Percentiles rank a stretch among this genome's conserved stretches.
Evolutionary conservation across 1,139 yeast species (phyloP).

Genomic region (Kodamaea suecica): DNA sequence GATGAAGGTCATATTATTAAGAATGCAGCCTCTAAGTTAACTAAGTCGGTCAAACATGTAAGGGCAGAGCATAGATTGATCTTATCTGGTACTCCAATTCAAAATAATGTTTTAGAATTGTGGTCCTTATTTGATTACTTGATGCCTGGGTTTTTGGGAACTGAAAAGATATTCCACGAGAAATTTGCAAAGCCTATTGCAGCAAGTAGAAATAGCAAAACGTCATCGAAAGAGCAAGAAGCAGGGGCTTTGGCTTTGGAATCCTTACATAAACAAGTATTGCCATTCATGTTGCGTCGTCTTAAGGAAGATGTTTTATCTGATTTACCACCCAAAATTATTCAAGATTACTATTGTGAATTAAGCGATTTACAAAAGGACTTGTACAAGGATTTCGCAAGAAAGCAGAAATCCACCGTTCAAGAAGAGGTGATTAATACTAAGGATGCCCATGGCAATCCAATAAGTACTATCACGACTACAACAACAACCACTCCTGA

Average conservation of each 20-base stretch:
- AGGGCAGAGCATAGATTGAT: conserved; percentile 87
- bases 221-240: conserved; percentile 93
- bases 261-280: conserved; percentile 91
- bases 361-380: conserved; percentile 86
- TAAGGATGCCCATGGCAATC: conserved; percentile 31
- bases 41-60: conserved; percentile 80
- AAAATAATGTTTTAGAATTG: conserved; percentile 90
- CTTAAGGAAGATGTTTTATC: conserved; percentile 94
- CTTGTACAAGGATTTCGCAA: conserved; percentile 87
- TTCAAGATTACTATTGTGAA: conserved; percentile 97
- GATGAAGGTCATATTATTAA: conserved; percentile 99
- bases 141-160: conserved; percentile 98
- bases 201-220: conserved; percentile 85
- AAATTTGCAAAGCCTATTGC: conserved; percentile 97
- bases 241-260: conserved; percentile 96
- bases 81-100: conserved; percentile 96
- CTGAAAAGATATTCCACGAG: conserved; percentile 91
- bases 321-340: conserved; percentile 96
- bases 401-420: conserved; percentile 73
- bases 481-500: conserved; percentile 30
- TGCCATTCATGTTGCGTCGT: conserved; percentile 94
- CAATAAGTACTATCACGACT: conserved; percentile 6
- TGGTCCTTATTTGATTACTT: conserved; percentile 97
- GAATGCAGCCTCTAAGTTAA: conserved; percentile 82
- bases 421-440: conserved; percentile 54